Conservation (phyloP, 768 basidiomycete species). For the Tephrocybe sp. region DNA sequence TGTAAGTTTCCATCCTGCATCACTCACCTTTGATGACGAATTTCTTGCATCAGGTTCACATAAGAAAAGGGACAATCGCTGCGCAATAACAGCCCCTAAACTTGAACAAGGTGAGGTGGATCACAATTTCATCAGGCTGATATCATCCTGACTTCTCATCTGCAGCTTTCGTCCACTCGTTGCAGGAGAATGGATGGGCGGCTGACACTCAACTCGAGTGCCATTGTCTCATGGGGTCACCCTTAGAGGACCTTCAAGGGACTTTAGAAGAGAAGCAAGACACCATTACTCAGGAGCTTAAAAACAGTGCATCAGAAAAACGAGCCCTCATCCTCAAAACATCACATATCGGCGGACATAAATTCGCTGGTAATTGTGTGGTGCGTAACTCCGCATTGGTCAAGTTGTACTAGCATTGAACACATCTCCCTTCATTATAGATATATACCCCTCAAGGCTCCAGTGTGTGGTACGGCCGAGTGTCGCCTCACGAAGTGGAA, state of each 20-base stretch:
- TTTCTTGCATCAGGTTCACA: constrained; percentile 76
- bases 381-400: constrained; percentile 45
- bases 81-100: constrained; percentile 82
- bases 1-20: constrained; percentile 54
- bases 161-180: constrained; percentile 60
- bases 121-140: constrained; percentile 14
- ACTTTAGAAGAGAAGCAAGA: constrained; percentile 54
- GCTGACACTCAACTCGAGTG: constrained; percentile 76
- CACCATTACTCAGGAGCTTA: constrained; percentile 51
- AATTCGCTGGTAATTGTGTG: constrained; percentile 88
- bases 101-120: constrained; percentile 64
- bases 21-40: constrained; percentile 6
- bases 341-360: constrained; percentile 93
- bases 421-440: constrained; percentile 42
- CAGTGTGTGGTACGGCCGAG: constrained; percentile 92
- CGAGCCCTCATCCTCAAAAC: constrained; percentile 82
- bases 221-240: constrained; percentile 44
- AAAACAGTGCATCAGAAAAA: constrained; percentile 54
- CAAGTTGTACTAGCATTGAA: neutral
- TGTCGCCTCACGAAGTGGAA: constrained; percentile 86
- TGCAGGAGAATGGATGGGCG: constrained; percentile 72
- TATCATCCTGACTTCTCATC: constrained; percentile 3
- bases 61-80: constrained; percentile 90
- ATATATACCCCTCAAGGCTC: constrained; percentile 87
- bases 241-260: constrained; percentile 62